These are phyloP conservation scores for Saksenaea vasiformis DNA, from an alignment of 371 early-diverging fungal genomes.

Conservation along the genomic window DNA sequence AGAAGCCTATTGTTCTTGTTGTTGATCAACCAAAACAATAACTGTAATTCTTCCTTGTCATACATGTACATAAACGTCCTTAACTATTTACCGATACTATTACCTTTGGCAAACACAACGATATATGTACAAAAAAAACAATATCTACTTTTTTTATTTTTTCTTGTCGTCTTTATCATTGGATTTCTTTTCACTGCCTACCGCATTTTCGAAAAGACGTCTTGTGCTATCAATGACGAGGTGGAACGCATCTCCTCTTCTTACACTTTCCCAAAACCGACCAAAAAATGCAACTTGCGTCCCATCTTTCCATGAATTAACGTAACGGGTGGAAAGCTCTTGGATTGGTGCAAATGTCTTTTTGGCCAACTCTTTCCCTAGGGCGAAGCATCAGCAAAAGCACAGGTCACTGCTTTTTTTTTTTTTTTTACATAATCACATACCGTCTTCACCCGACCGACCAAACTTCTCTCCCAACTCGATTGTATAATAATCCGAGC, in stretches of 20 bases:
- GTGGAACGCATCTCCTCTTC: slow-evolving; percentile 25
- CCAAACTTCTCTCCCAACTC: slow-evolving; percentile 23
- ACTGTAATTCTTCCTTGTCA: no score
- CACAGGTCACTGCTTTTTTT: no score
- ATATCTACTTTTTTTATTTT: neutral
- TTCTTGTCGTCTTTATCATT: slow-evolving; percentile 16
- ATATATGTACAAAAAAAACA: neutral
- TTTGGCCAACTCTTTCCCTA: slow-evolving; percentile 17
- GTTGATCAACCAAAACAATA: neutral
- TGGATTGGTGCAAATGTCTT: slow-evolving; percentile 22
- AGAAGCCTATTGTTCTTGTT: neutral
- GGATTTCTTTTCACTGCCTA: slow-evolving; percentile 10
- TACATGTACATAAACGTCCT: no score
- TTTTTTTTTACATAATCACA: slow-evolving; percentile 5
- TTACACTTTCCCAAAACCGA: slow-evolving; percentile 23
- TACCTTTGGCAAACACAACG: no score
- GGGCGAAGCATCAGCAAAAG: neutral
- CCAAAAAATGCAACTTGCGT: slow-evolving; percentile 20
- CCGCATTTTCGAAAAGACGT: slow-evolving; percentile 12
- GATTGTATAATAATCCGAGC: slow-evolving; percentile 26
- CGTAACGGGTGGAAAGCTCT: slow-evolving; percentile 20
- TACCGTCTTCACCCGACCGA: slow-evolving; percentile 28
- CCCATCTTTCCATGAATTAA: slow-evolving; percentile 30
- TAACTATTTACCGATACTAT: no score
- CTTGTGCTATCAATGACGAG: slow-evolving; percentile 19